These are phyloP conservation scores for Penicillium waksmanii DNA, from an alignment of 495 filamentous ascomycete genomes.

Conservation along the genomic window DNA sequence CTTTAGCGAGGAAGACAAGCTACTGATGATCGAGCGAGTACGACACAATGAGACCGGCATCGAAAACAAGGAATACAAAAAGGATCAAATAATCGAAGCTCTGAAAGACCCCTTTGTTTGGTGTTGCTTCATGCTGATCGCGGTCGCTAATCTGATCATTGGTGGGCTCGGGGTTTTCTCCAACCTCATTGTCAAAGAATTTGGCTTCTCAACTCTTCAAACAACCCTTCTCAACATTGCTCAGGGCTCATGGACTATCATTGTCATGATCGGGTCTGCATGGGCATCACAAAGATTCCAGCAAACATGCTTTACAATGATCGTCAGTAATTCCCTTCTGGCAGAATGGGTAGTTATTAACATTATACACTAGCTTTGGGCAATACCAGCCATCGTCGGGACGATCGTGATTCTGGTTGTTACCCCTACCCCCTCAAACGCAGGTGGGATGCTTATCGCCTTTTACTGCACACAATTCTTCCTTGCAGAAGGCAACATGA, in stretches of 20 bases:
- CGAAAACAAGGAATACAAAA: constrained; percentile 57
- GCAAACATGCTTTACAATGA: constrained; percentile 28
- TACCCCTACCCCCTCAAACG: constrained; percentile 18
- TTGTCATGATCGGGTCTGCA: constrained; percentile 27
- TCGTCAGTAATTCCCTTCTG: constrained; percentile 17
- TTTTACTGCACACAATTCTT: constrained; percentile 34
- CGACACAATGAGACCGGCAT: constrained; percentile 58
- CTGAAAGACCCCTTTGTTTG: constrained; percentile 45
- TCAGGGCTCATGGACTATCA: constrained; percentile 24
- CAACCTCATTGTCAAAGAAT: constrained; percentile 36
- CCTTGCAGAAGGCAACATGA: constrained; percentile 26
- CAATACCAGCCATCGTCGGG: constrained; percentile 21
- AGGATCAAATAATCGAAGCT: constrained; percentile 51
- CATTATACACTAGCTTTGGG: background rate
- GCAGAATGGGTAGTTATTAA: background rate
- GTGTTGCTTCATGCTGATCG: constrained; percentile 25
- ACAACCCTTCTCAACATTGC: constrained; percentile 35
- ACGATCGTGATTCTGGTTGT: constrained; percentile 26
- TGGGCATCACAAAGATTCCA: constrained; percentile 17
- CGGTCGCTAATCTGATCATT: constrained; percentile 19
- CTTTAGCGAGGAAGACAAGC: constrained; percentile 44
- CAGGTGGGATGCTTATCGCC: constrained; percentile 27
- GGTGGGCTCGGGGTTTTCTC: constrained; percentile 40
- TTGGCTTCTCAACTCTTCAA: constrained; percentile 36
- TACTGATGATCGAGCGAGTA: constrained; percentile 55